Percentiles rank a stretch among this genome's conserved stretches.
phyloP scores from a whole-genome alignment of 371 early-diverging fungal species.

The Mortierella sp. region DNA sequence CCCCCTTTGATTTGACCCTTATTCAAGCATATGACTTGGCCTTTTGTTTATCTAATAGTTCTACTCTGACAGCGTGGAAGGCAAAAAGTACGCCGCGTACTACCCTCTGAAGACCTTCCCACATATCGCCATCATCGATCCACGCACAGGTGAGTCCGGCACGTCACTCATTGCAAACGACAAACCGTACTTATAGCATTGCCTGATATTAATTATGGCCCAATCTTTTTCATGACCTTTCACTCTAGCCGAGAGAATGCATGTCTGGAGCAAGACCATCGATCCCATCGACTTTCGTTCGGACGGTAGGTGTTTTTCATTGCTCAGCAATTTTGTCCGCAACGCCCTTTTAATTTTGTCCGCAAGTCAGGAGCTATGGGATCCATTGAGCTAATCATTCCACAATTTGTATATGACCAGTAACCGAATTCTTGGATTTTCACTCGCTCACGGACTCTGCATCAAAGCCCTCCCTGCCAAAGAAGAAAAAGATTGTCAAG shows the following conservation, averaged over 20 bases:
- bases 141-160: conserved; percentile 81
- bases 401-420: conserved; percentile 12
- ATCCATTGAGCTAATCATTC: not conserved
- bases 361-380: not conserved
- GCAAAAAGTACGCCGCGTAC: conserved; percentile 75
- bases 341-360: conserved; percentile 11
- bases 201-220: not conserved
- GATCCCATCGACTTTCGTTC: conserved; percentile 74
- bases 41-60: conserved; percentile 60
- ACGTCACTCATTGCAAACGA: not conserved
- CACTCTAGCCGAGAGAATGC: conserved; percentile 75
- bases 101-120: conserved; percentile 83
- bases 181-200: not conserved
- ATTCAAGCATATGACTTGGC: not conserved
- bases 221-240: not conserved
- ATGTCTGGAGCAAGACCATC: conserved; percentile 70
- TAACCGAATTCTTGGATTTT: conserved; percentile 60
- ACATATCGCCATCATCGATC: conserved; percentile 91
- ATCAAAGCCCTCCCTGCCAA: conserved; percentile 35
- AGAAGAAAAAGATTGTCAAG: conserved; percentile 36
- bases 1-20: not conserved
- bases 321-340: too few species aligned
- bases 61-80: conserved; percentile 75
- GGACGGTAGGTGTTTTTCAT: conserved; percentile 71
- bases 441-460: conserved; percentile 47